Base-by-base conservation (phyloP, 805 yeast genomes). In the Candida orba region DNA sequence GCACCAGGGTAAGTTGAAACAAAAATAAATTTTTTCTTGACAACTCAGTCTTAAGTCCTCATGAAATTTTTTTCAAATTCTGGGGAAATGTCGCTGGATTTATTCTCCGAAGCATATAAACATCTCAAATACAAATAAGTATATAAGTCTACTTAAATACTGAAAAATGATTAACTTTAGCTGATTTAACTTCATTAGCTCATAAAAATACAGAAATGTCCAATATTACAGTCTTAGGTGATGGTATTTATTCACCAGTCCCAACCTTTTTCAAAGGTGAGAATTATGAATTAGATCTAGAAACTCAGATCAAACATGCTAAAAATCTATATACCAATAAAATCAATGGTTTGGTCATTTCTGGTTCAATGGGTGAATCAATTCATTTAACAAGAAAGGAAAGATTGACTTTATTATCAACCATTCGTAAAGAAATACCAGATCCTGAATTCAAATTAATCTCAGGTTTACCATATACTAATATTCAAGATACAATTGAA, bases 311-410 rank as follows among this genome's bases (percentile, higher is more conserved):
- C 25, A 47, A 48, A 30, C 69, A 66, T 39, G 64, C 66, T 13
- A 54, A 56, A 39, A 46, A 54, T 40, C 46, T 64, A 40, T 51
- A 60, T 35, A 44, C 43, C 6, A 51, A 48, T 29, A 69, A 70
- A 8, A 59, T 67, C 25, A 50, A 52, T n/a, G 68, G 69, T 20
- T 48, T 66, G 23, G 68, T 66, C 13, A 57, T 65, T 10, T 52
- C 67, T 9, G 72, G 72, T 1, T 65, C 70, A 6, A 65, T 66
- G 61, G 72, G 72, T 10, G 72, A 67, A 48, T 60, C 67, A 17
- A 50, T 58, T 14, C 67, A 66, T 44, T 50, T 66, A 41, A 59
- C 63, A 5, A 43, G 54, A 24, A 49, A 54, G 14, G 72, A 67
- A 46, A 52, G 71, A 39, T 44, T 50, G n/a, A 42, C 46, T 10